These are phyloP conservation scores for Fagus sylvatica DNA, from an alignment of 306 rosid genomes.

Conservation along the genomic window DNA sequence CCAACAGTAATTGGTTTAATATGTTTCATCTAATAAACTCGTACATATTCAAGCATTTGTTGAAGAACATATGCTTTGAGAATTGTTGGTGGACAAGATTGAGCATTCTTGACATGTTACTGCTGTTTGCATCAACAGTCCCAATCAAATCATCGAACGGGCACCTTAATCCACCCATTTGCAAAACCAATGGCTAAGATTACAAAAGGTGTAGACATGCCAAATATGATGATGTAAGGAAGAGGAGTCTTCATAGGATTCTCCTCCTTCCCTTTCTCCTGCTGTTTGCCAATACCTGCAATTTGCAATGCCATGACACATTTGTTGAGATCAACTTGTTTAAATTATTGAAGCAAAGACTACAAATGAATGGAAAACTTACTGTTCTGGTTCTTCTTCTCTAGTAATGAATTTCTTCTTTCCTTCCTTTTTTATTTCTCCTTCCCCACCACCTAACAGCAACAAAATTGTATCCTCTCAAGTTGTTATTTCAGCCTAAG, in stretches of 20 bases:
- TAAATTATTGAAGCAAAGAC: not conserved
- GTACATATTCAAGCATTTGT: not conserved
- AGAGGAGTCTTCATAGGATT: slow-evolving; percentile 97
- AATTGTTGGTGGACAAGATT: not conserved
- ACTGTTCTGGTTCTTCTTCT: slow-evolving; percentile 94
- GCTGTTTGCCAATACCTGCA: slow-evolving; percentile 97
- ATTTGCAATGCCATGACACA: not conserved
- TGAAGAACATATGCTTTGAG: not conserved
- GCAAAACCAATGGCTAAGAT: slow-evolving; percentile 98
- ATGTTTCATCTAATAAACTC: slow-evolving; percentile 18
- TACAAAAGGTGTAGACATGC: slow-evolving; percentile 97
- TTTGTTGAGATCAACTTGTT: not conserved
- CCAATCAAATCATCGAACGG: slow-evolving; percentile 55
- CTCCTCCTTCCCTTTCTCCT: slow-evolving; percentile 94
- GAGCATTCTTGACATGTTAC: slow-evolving; percentile 27
- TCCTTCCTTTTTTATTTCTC: slow-evolving; percentile 55
- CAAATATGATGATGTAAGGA: slow-evolving; percentile 92
- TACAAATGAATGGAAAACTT: slow-evolving; percentile 18
- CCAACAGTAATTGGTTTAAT: not conserved
- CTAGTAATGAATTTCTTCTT: slow-evolving; percentile 89
- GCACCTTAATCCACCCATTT: slow-evolving; percentile 95
- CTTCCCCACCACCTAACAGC: slow-evolving; percentile 73
- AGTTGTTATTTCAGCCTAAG: slow-evolving; percentile 21
- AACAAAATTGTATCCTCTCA: slow-evolving; percentile 9
- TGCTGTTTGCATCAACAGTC: not conserved